These are phyloP conservation scores for Venturiaceae sp. DNA, from an alignment of 2,329 filamentous ascomycete genomes.

Conservation along the genomic window DNA sequence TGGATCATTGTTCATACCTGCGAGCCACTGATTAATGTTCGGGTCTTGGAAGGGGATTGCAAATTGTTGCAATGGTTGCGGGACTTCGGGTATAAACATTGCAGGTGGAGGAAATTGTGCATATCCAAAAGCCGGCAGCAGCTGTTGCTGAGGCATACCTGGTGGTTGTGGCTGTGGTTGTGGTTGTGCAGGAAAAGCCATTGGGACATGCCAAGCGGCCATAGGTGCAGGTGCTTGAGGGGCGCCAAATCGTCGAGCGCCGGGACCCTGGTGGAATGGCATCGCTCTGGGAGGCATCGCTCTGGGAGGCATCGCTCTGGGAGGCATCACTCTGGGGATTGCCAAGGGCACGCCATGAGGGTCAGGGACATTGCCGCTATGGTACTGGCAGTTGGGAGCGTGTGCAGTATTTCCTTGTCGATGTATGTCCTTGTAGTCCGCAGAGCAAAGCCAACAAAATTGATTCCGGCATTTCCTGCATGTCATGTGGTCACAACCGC, in stretches of 20 bases:
- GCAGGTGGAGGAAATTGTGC: neutral
- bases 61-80: neutral
- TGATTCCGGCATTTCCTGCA: neutral
- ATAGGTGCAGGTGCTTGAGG: neutral
- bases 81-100: neutral
- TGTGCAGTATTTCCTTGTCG: conserved; percentile 3
- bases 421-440: conserved; percentile 2
- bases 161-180: no score
- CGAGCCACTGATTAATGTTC: neutral
- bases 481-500: neutral
- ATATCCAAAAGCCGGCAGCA: neutral
- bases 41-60: neutral
- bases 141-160: neutral
- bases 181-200: no score
- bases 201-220: no score
- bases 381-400: neutral
- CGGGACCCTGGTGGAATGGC: neutral
- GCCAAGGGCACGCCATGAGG: neutral
- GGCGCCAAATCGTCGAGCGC: no score
- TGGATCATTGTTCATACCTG: neutral
- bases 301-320: neutral
- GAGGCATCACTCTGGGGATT: neutral
- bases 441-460: conserved; percentile 2
- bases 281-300: neutral
- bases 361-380: neutral